phyloP scores from a whole-genome alignment of 2,329 filamentous ascomycete genomes.

The Penicillium sp. region DNA sequence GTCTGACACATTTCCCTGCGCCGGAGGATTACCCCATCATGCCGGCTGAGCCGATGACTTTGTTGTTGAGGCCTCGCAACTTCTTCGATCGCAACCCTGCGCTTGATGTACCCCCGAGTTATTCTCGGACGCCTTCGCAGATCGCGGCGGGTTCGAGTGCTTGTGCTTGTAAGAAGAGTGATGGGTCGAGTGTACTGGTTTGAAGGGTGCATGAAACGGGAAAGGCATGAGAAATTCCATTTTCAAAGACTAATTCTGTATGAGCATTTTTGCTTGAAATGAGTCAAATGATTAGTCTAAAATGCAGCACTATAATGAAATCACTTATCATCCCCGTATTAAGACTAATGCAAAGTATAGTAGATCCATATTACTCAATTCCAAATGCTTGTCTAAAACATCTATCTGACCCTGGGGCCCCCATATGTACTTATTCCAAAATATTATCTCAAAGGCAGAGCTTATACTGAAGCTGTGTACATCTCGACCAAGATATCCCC shows the following conservation, averaged over 20 bases:
- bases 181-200: constrained; percentile 40
- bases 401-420: too few species aligned
- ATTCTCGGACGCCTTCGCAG: constrained; percentile 69
- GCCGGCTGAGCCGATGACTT: constrained; percentile 80
- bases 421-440: background rate
- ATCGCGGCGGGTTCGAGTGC: constrained; percentile 47
- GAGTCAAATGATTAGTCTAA: background rate
- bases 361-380: too few species aligned
- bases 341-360: too few species aligned
- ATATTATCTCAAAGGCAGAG: background rate
- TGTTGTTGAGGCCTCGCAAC: constrained; percentile 74
- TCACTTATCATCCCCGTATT: background rate
- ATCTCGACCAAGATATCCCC: background rate
- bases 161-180: constrained; percentile 37
- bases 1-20: constrained; percentile 81
- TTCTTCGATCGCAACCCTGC: constrained; percentile 80
- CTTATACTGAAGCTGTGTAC: background rate
- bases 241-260: background rate
- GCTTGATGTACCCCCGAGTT: constrained; percentile 76
- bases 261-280: background rate
- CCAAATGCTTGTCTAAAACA: too few species aligned
- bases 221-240: background rate
- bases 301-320: background rate
- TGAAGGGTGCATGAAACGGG: constrained; percentile 13
- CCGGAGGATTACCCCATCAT: constrained; percentile 93